Base-by-base conservation (phyloP, 2,329 filamentous ascomycete species). In the Curvularia sp. region DNA sequence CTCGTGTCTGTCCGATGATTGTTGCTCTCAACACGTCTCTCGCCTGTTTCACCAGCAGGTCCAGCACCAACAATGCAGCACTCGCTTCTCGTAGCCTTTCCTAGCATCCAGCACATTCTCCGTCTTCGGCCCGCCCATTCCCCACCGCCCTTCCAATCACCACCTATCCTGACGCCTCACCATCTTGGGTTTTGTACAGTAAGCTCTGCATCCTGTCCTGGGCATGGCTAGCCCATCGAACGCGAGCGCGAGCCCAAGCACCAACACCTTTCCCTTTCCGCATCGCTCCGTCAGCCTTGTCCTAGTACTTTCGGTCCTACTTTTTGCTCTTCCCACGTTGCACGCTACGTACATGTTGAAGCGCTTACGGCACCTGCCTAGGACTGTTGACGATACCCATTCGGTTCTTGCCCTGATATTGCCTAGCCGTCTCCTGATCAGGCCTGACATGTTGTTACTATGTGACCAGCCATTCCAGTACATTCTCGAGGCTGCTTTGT, bases 371-470 rank as follows among this genome's bases (percentile, higher is more conserved):
- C 46, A 54, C 9, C 38, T 65, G 7, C 32, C 49, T 34, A 67
- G 63, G 59, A 59, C 64, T 5, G 53, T 57, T 8, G 67, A 74
- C 46, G 70, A 73, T 46, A 64, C 57, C 21, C 57, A 72, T 12
- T 51, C 73, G 13, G 25, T 65, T 12, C 51, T 64, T 28, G 61
- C 71, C 27, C 47, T 71, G 47, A 71, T 70, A 52, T 42, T 49
- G 23, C 25, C 8, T 9, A 28, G 38, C 28, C 18, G 46, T n/a
- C 9, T 45, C 23, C 41, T 15, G 3, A 8, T 30, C 38, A 21
- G 19, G 5, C 19, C n/a, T n/a, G 13, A 1, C 30, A 25, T 47
- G 42, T 52, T 63, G 18, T 57, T 21, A 7, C 36, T 18, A 13
- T 18, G 23, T 10, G 28, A 18, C 2, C 38, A 72, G 69, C 5